A percentile compares a stretch with the other conserved stretches of the same genome.
These are phyloP conservation scores for Hemileccinum hortonii DNA, from an alignment of 1,284 basidiomycete genomes.

Conservation along the genomic window DNA sequence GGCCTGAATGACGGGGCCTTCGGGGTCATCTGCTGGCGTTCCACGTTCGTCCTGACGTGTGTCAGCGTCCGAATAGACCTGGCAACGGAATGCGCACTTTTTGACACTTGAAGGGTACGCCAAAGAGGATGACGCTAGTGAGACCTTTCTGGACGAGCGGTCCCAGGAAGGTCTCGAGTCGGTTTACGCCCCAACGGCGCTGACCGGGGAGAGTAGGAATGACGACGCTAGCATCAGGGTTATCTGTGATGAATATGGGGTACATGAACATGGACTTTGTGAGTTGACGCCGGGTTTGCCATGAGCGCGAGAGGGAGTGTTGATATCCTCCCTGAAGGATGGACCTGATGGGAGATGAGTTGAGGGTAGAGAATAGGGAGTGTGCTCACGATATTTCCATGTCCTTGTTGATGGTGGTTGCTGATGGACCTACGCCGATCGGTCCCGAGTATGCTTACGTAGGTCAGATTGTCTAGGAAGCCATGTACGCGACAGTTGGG, in stretches of 20 bases:
- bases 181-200: conserved; percentile 92
- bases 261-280: conserved; percentile 96
- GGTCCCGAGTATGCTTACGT: too few relatives aligned
- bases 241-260: conserved; percentile 95
- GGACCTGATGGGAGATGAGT: conserved; percentile 44
- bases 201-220: conserved; percentile 84
- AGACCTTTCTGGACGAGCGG: conserved; percentile 91
- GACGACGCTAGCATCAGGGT: conserved; percentile 76
- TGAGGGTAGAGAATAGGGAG: background rate
- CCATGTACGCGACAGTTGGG: too few relatives aligned
- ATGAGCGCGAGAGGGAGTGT: conserved; percentile 82
- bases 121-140: conserved; percentile 92
- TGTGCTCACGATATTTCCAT: conserved; percentile 31
- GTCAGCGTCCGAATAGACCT: background rate
- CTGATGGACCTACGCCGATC: too few relatives aligned
- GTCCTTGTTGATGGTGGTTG: background rate
- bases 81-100: conserved; percentile 58
- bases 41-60: conserved; percentile 72
- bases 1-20: conserved; percentile 91
- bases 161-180: conserved; percentile 82
- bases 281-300: conserved; percentile 75
- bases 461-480: too few relatives aligned
- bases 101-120: conserved; percentile 81
- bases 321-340: conserved; percentile 92
- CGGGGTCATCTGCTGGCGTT: conserved; percentile 84